Percentiles rank a stretch among this genome's conserved stretches.
Evolutionary conservation across 2,329 filamentous ascomycete genomes (phyloP).

Genomic region (Colletotrichum filicis): DNA sequence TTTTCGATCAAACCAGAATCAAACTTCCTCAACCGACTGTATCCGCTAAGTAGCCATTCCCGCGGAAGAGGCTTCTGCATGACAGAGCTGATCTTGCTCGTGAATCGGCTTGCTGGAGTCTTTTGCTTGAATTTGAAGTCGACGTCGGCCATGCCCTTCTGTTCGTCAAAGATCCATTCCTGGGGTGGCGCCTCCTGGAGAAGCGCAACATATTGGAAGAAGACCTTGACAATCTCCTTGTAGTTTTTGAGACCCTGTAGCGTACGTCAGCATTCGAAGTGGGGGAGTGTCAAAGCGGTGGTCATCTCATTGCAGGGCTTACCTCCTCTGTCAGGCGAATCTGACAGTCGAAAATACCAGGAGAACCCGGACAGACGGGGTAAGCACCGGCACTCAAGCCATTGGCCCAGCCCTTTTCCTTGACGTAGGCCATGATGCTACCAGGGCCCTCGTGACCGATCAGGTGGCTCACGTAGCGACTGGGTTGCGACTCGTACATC

Average conservation of each 20-base stretch:
- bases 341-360: constrained; percentile 82
- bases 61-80: constrained; percentile 94
- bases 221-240: constrained; percentile 81
- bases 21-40: constrained; percentile 81
- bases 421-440: constrained; percentile 90
- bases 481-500: constrained; percentile 83
- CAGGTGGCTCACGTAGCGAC: constrained; percentile 86
- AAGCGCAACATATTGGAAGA: constrained; percentile 93
- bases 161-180: constrained; percentile 94
- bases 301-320: constrained; percentile 36
- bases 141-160: constrained; percentile 89
- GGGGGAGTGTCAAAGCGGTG: not conserved
- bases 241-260: constrained; percentile 79
- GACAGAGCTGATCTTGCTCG: constrained; percentile 82
- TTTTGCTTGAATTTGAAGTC: constrained; percentile 97
- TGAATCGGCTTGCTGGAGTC: constrained; percentile 88
- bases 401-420: constrained; percentile 90
- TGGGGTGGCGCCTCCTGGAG: constrained; percentile 83
- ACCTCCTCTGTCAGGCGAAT: constrained; percentile 86
- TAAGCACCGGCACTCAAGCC: constrained; percentile 81
- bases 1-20: constrained; percentile 80
- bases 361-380: constrained; percentile 79
- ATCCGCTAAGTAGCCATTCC: constrained; percentile 87
- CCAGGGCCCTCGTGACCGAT: constrained; percentile 94
- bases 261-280: constrained; percentile 18